Conservation (phyloP, 208 protist genomes). For the Trypanosoma caninum region DNA sequence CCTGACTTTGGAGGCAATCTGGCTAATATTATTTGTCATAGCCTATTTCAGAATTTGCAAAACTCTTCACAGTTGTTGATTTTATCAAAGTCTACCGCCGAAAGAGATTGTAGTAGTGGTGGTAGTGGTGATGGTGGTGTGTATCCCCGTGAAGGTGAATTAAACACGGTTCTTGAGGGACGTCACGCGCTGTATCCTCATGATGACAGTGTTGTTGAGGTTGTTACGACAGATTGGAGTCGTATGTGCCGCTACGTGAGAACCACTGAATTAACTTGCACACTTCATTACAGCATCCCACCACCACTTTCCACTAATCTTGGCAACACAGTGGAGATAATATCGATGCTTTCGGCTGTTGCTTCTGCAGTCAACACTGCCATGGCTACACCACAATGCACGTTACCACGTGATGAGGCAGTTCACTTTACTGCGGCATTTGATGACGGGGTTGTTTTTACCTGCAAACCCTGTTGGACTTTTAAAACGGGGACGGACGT, state of each 20-base stretch:
- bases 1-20: slow-evolving; percentile 6
- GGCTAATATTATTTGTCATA: slow-evolving; percentile 13
- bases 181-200: slow-evolving; percentile 44
- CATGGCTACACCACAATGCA: neutral
- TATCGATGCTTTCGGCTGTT: neutral
- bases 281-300: slow-evolving; percentile 51
- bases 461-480: slow-evolving; percentile 31
- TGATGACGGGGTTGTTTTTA: slow-evolving; percentile 70
- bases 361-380: neutral
- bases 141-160: slow-evolving; percentile 8
- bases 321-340: neutral
- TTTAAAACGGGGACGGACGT: too few relatives aligned
- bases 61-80: slow-evolving; percentile 14
- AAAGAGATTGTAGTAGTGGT: neutral
- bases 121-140: neutral
- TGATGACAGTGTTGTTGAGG: slow-evolving; percentile 65
- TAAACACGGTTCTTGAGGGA: slow-evolving; percentile 34
- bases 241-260: slow-evolving; percentile 74
- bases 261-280: slow-evolving; percentile 54
- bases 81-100: neutral
- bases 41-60: slow-evolving; percentile 5
- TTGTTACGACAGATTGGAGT: slow-evolving; percentile 46
- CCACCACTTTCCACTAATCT: slow-evolving; percentile 9
- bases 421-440: slow-evolving; percentile 47
- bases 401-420: slow-evolving; percentile 14